Conservation (phyloP, 2,329 filamentous ascomycete species). For the Aspergillus candidus region DNA sequence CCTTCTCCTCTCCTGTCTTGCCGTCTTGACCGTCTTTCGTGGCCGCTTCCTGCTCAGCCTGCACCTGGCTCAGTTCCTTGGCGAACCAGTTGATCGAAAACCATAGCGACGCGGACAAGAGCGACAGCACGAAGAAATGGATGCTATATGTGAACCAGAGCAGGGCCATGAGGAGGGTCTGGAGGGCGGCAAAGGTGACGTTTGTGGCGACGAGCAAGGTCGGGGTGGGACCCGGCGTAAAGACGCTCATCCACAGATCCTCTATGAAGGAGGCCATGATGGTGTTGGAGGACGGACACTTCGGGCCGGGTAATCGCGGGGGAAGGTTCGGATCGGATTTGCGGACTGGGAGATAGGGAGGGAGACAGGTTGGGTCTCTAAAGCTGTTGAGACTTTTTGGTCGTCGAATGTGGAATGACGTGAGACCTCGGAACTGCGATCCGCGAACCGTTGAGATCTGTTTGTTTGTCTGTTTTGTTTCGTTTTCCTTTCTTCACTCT, state of each 20-base stretch:
- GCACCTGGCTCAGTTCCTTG: conserved; percentile 52
- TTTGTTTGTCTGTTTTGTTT: no score
- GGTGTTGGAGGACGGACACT: no score
- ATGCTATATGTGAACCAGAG: conserved; percentile 77
- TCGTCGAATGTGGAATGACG: neutral
- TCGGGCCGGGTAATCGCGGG: no score
- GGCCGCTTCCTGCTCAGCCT: conserved; percentile 41
- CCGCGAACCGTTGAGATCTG: no score
- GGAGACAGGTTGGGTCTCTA: no score
- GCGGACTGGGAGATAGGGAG: no score
- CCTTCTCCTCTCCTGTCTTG: conserved; percentile 19
- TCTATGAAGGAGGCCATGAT: conserved; percentile 53
- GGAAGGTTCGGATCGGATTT: no score
- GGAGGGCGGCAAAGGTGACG: conserved; percentile 76
- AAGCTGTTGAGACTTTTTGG: no score
- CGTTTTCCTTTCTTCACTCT: no score
- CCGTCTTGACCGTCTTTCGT: conserved; percentile 39
- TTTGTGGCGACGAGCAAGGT: conserved; percentile 87
- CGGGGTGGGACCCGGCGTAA: conserved; percentile 84
- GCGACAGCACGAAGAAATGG: conserved; percentile 78
- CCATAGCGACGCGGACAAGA: conserved; percentile 78
- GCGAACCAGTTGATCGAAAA: conserved; percentile 97
- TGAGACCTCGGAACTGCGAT: no score
- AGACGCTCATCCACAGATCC: conserved; percentile 85
- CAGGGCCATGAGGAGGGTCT: conserved; percentile 68